phyloP scores from a whole-genome alignment of 768 basidiomycete genomes.

The Panaeolus papilionaceus region DNA sequence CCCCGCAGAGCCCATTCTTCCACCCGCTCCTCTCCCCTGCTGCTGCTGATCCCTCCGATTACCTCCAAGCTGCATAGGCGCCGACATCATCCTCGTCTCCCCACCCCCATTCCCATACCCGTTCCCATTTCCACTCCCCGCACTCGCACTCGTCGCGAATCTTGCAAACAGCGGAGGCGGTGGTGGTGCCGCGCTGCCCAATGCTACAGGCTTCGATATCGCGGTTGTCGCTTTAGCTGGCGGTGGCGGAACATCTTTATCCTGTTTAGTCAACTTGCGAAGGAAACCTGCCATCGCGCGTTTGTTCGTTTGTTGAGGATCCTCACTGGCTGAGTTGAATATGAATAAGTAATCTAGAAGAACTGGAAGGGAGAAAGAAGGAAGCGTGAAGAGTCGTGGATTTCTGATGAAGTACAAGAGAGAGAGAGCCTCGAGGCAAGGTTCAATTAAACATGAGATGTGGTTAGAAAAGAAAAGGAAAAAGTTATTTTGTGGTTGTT shows the following conservation, averaged over 20 bases:
- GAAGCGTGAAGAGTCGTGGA: background rate
- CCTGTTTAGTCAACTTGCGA: conserved; percentile 54
- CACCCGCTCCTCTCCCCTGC: background rate
- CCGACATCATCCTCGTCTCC: conserved; percentile 39
- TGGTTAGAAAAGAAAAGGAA: background rate
- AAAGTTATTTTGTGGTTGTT: background rate
- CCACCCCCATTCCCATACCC: conserved; percentile 8
- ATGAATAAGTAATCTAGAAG: background rate
- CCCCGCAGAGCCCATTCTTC: background rate
- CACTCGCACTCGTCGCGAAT: conserved; percentile 39
- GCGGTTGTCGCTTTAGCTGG: conserved; percentile 26
- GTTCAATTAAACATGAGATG: conserved; percentile 9
- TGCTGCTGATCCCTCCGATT: conserved; percentile 12
- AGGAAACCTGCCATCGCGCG: conserved; percentile 60
- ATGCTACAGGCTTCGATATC: conserved; percentile 5
- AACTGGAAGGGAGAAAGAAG: background rate
- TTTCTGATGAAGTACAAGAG: background rate
- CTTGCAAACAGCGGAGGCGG: conserved; percentile 49
- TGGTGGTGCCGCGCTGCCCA: conserved; percentile 21
- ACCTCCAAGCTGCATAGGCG: conserved; percentile 42
- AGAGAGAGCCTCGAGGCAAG: conserved; percentile 19
- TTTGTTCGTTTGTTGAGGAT: background rate
- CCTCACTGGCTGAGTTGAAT: background rate
- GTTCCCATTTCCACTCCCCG: background rate
- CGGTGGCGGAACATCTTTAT: conserved; percentile 24